Conservation (phyloP, 331 rosid species). For the Acacia pycnantha region DNA sequence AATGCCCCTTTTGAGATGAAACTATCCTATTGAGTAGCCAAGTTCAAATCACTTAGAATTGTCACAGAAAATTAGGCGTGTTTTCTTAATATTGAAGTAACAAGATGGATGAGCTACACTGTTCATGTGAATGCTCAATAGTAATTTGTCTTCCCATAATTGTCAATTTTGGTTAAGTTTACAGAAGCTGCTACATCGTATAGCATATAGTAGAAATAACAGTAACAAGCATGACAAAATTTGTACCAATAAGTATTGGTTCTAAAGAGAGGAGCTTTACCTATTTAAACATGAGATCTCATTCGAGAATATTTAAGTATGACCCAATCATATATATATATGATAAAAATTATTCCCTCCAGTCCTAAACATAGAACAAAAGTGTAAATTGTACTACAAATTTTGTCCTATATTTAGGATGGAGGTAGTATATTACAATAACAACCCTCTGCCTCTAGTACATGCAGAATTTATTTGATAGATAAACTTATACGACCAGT, state of each 20-base stretch:
- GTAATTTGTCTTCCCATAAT: neutral
- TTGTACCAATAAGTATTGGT: too few relatives aligned
- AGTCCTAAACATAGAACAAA: too few relatives aligned
- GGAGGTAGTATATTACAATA: too few relatives aligned
- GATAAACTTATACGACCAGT: conserved; percentile 5
- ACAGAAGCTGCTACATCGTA: neutral
- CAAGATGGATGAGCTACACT: neutral
- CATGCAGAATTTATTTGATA: conserved; percentile 2
- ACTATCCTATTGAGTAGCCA: neutral
- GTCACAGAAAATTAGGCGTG: neutral
- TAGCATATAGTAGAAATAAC: neutral
- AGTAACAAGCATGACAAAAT: neutral
- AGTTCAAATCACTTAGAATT: neutral
- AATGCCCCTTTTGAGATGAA: neutral
- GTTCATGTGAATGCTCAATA: neutral
- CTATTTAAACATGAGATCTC: too few relatives aligned
- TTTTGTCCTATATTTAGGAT: too few relatives aligned
- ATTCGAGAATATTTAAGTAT: too few relatives aligned
- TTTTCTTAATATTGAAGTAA: neutral
- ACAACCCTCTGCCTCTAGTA: too few relatives aligned
- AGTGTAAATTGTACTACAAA: too few relatives aligned
- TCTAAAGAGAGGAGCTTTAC: too few relatives aligned
- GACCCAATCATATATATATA: too few relatives aligned
- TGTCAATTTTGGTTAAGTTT: neutral
- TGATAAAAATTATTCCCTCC: too few relatives aligned